Conservation (phyloP, 148 eudicot species). For the Silene latifolia region DNA sequence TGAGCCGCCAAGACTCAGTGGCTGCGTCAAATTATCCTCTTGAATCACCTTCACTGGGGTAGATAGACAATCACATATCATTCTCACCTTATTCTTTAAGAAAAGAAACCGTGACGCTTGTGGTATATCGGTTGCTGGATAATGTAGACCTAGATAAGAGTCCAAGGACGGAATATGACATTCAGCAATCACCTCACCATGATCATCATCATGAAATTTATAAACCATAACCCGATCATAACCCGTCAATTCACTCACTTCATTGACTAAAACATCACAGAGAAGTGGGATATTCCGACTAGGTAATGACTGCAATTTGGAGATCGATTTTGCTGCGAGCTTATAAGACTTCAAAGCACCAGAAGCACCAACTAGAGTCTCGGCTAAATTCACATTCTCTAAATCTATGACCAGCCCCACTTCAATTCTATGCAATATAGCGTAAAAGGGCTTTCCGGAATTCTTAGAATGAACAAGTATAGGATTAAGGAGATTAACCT, state of each 20-base stretch:
- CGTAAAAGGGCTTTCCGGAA: slow-evolving; percentile 70
- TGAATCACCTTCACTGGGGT: slow-evolving; percentile 65
- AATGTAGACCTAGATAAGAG: slow-evolving; percentile 84
- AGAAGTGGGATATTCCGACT: slow-evolving; percentile 55
- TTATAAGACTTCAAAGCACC: slow-evolving; percentile 78
- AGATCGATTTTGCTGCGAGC: slow-evolving; percentile 75
- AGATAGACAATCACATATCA: slow-evolving; percentile 82
- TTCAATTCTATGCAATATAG: slow-evolving; percentile 71
- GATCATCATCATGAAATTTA: slow-evolving; percentile 91
- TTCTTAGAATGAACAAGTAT: slow-evolving; percentile 56
- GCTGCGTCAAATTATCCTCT: slow-evolving; percentile 49
- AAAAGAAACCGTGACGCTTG: slow-evolving; percentile 88
- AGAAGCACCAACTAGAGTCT: slow-evolving; percentile 59
- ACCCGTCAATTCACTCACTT: slow-evolving; percentile 67
- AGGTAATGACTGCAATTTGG: slow-evolving; percentile 62
- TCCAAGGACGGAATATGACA: slow-evolving; percentile 47
- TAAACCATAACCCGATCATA: slow-evolving; percentile 88
- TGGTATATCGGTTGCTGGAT: slow-evolving; percentile 88
- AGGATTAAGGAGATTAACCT: slow-evolving; percentile 71
- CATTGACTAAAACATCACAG: slow-evolving; percentile 67
- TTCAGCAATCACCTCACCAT: slow-evolving; percentile 83
- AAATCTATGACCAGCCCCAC: slow-evolving; percentile 78
- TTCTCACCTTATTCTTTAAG: slow-evolving; percentile 76
- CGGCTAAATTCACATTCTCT: slow-evolving; percentile 64
- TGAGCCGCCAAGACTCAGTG: slow-evolving; percentile 74